Base-by-base conservation (phyloP, 202 grass and related monocot genomes). In the Zizania palustris region DNA sequence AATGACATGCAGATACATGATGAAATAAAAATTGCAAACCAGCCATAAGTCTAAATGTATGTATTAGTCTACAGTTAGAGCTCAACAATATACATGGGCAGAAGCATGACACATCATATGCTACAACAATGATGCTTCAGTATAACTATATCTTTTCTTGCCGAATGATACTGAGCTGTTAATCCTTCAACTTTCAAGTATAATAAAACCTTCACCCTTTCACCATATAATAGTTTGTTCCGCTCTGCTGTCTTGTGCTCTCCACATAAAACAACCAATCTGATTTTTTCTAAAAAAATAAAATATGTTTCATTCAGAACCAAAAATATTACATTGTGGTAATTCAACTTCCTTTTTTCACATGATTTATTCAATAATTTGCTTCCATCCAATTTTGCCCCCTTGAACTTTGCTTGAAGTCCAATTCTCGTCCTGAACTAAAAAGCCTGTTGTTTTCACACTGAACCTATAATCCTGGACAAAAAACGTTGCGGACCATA, bases 281-380 rank as follows among this genome's bases (percentile, higher is more conserved):
- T 54, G 5, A 6, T 46, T 67, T 80, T 28, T 18, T 60, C 41
- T 34, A 51, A 48, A 85, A 20, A 1, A 16, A 19, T 15, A 74
- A 73, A 60, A 50, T 73, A 59, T 2, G 9, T 42, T 19, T n/a
- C 12, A 58, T 48, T 34, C 44, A 72, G 19, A 77, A 70, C 16
- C 70, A 45, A 35, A 35, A 74, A 33, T 59, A 35, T 43, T 36
- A 6, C 64, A 65, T 65, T 20, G 10, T 34, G 57, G 41, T 67
- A 45, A 14, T 45, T 73, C 15, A 81, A 49, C 22, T 46, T 56
- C 14, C 34, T 57, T 43, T 34, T 18, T 60, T 9, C 41, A 49
- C n/a, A 66, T 41, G 37, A 45, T 83, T 41, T 68, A 68, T 68
- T 37, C 53, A 42, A 75, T 20, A 66, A 69, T 9, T 3, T 46